Base-by-base conservation (phyloP, 2,329 filamentous ascomycete species). In the Chrysosphaeria jannelii region DNA sequence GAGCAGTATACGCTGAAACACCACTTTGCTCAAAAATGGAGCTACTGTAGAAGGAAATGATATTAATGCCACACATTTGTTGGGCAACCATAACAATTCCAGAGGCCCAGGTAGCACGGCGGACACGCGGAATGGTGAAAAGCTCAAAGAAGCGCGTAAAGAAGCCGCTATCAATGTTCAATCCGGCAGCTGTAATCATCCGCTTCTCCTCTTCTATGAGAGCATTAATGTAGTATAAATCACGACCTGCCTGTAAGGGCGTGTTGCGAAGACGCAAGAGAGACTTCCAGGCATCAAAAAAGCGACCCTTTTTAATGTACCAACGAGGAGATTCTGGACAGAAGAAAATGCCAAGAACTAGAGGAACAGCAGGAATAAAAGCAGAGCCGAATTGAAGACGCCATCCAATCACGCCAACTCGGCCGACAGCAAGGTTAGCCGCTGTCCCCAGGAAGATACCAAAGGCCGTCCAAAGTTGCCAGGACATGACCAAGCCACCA, bases 11-110 rank as follows among this genome's bases (percentile, higher is more conserved):
- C 2, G 50, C 40, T 20, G 28, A 40, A 17, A 60, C 57, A 4
- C 63, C 63, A 3, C 65, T 55, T 1, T 65, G 39, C 15, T 40
- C 34, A 34, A 65, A 65, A 10, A 65, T 48, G 5, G 61, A 65
- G 0, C 61, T 64, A 1, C 60, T 68, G 41, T 78, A 76, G 40
- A 76, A 76, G 1, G 68, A 64, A 26, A 76, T 68, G 27, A 75
- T 69, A 37, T 74, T 72, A 27, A 24, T 40, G 18, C 40, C 57
- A 33, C 63, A 69, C 55, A 70, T 64, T 39, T 71, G 64, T 40
- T 71, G 66, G 1, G 62, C 63, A 34, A 71, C 63, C 75, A 88
- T 88, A 32, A 81, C 71, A 2, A 63, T 61, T 31, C 65, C 71
- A 1, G 72, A 69, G 5, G 74, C 75, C 14, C 71, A 51, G 4